These are phyloP conservation scores for Aspergillus avenaceus DNA, from an alignment of 495 filamentous ascomycete species.

Conservation along the genomic window DNA sequence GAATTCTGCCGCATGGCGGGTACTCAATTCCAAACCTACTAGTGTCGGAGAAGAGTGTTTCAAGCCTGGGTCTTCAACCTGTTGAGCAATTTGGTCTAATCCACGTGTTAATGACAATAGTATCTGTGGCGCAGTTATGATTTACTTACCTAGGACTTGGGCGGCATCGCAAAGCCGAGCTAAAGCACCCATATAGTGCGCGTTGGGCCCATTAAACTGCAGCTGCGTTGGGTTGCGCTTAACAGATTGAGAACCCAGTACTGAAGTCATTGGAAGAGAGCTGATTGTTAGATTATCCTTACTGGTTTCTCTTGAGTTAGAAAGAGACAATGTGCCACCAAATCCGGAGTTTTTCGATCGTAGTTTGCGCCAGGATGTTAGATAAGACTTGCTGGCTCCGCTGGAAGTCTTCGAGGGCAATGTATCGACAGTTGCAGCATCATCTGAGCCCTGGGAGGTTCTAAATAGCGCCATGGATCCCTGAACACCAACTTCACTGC, in stretches of 20 bases:
- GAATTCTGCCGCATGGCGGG: constrained; percentile 92
- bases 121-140: not conserved
- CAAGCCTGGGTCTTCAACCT: constrained; percentile 89
- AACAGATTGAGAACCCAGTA: constrained; percentile 52
- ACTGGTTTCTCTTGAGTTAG: constrained; percentile 41
- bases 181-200: constrained; percentile 85
- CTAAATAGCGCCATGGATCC: constrained; percentile 64
- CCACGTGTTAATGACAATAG: not conserved
- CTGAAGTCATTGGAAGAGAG: constrained; percentile 77
- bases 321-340: constrained; percentile 30
- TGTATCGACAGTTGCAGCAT: constrained; percentile 32
- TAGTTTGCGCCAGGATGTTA: constrained; percentile 75
- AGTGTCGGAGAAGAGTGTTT: constrained; percentile 80
- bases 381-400: constrained; percentile 61
- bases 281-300: constrained; percentile 62
- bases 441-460: constrained; percentile 47
- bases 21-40: constrained; percentile 88
- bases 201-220: constrained; percentile 76
- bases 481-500: constrained; percentile 83
- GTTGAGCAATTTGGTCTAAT: constrained; percentile 92
- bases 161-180: constrained; percentile 91
- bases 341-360: constrained; percentile 79
- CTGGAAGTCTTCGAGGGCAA: constrained; percentile 51
- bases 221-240: constrained; percentile 67
- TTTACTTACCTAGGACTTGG: constrained; percentile 79